Percentiles rank a stretch among this genome's conserved stretches.
Conservation (phyloP, 2,329 filamentous ascomycete species). For the Furcasterigmium sp. region DNA sequence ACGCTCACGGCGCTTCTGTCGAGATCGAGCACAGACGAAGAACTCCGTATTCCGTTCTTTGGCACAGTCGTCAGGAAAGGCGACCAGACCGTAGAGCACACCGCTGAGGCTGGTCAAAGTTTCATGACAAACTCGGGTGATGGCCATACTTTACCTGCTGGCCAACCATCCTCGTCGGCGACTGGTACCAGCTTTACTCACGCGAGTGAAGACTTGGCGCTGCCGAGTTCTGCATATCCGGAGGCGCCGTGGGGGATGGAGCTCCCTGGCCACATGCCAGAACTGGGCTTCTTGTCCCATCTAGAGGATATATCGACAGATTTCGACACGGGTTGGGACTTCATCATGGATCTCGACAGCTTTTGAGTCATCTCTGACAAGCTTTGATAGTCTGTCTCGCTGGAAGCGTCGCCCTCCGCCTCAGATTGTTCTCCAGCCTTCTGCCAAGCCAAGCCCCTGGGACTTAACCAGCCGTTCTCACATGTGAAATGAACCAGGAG, state of each 20-base stretch:
- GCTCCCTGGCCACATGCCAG: conserved; percentile 4
- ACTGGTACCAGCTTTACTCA: conserved; percentile 4
- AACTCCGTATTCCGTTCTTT: conserved; percentile 9
- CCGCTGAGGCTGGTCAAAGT: neutral
- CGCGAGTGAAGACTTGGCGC: conserved; percentile 1
- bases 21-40: neutral
- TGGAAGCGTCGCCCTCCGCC: too few species aligned
- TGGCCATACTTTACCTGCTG: too few species aligned
- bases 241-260: conserved; percentile 6
- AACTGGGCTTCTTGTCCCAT: conserved; percentile 5
- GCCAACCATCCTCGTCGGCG: too few species aligned
- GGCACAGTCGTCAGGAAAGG: conserved; percentile 10
- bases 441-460: too few species aligned
- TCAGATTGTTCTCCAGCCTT: too few species aligned
- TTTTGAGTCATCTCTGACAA: conserved; percentile 1
- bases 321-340: conserved; percentile 6
- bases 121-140: too few species aligned
- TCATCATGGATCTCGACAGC: conserved; percentile 8
- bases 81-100: conserved; percentile 2
- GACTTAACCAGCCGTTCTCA: too few species aligned
- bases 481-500: too few species aligned
- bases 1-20: conserved; percentile 6
- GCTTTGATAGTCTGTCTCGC: too few species aligned
- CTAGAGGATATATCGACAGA: conserved; percentile 3
- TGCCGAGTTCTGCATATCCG: conserved; percentile 4